Conservation (phyloP, 441 rosid species). For the Bruguiera hainesii region DNA sequence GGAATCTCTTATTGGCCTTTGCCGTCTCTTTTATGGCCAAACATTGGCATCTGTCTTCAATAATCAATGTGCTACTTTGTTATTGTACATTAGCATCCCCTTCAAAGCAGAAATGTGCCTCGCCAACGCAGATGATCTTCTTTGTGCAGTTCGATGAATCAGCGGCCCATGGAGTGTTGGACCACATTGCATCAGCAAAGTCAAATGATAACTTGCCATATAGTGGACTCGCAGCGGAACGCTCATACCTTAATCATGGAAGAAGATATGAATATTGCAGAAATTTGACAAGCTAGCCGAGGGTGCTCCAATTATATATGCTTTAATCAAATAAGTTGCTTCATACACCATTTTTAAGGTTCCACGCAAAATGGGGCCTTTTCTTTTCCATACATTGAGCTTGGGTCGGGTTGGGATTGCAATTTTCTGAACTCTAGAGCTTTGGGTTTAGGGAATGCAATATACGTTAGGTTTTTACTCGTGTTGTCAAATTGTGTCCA, state of each 20-base stretch:
- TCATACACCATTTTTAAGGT: too few relatives aligned
- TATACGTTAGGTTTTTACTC: too few relatives aligned
- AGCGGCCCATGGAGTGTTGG: neutral
- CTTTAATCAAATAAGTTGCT: neutral
- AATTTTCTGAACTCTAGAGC: too few relatives aligned
- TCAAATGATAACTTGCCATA: constrained; percentile 2
- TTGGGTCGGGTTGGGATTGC: too few relatives aligned
- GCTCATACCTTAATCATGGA: neutral
- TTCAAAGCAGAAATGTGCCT: neutral
- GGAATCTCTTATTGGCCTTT: too few relatives aligned
- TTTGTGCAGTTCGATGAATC: neutral
- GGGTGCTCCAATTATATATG: neutral
- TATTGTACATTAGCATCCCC: neutral
- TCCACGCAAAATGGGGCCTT: too few relatives aligned
- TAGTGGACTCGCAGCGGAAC: constrained; percentile 2
- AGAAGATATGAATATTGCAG: neutral
- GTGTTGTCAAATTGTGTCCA: too few relatives aligned
- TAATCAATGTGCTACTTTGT: neutral
- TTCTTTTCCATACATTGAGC: too few relatives aligned
- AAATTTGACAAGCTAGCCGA: neutral
- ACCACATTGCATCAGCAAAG: constrained; percentile 7
- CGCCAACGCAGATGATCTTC: neutral
- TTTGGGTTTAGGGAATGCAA: too few relatives aligned
- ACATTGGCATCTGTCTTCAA: too few relatives aligned
- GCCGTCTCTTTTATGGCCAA: too few relatives aligned